Evolutionary conservation across 169 alveolate species (phyloP).

Genomic region (Theileria orientalis): DNA sequence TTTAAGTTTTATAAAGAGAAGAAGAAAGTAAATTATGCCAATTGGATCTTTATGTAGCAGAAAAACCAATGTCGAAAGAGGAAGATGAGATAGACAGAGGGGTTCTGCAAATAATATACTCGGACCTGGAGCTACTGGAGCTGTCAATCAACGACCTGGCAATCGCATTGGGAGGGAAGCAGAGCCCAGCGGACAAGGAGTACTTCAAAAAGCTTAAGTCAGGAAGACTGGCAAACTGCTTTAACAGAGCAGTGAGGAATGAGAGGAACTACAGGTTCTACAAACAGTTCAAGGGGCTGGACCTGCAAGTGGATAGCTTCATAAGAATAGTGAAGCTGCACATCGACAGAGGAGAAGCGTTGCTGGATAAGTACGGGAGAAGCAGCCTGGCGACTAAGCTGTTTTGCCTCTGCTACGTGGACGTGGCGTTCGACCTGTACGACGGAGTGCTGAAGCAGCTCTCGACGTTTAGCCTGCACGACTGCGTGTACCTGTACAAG

Average conservation of each 20-base stretch:
- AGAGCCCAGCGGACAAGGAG: not conserved
- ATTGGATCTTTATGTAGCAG: too few species aligned
- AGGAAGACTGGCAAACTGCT: not conserved
- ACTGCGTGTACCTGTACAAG: slow-evolving; percentile 40
- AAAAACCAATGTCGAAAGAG: not conserved
- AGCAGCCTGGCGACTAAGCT: slow-evolving; percentile 4
- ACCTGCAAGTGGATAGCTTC: slow-evolving; percentile 25
- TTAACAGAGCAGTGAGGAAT: not conserved
- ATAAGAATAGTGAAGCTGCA: slow-evolving; percentile 37
- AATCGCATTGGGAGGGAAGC: slow-evolving; percentile 48
- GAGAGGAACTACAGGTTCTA: slow-evolving; percentile 17
- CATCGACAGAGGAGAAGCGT: slow-evolving; percentile 40
- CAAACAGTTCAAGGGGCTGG: slow-evolving; percentile 22
- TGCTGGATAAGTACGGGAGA: slow-evolving; percentile 1
- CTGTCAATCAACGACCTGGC: slow-evolving; percentile 40
- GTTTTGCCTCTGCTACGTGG: slow-evolving; percentile 44
- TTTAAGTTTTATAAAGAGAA: too few species aligned
- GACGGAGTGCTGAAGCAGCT: slow-evolving; percentile 38
- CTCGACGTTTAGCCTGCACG: slow-evolving; percentile 18
- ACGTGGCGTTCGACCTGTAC: slow-evolving; percentile 33
- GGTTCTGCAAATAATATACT: slow-evolving; percentile 17
- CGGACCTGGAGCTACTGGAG: slow-evolving; percentile 50
- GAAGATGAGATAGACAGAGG: not conserved
- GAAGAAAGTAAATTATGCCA: too few species aligned
- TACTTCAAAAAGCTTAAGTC: not conserved